Base-by-base conservation (phyloP, 2,329 filamentous ascomycete species). In the Cercospora zeina region DNA sequence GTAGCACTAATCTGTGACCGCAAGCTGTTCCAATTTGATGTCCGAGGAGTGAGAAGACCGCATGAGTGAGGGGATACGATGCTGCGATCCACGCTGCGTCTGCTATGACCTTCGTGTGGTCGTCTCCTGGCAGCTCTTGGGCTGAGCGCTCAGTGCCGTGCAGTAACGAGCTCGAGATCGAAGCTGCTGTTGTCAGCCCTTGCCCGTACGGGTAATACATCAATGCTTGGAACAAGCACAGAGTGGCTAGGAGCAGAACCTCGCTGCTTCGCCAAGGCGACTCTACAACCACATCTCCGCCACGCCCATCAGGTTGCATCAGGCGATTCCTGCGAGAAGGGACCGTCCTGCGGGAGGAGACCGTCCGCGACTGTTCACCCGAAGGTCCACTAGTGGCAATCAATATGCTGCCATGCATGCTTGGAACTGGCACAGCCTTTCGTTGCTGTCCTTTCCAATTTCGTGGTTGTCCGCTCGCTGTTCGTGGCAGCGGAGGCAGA, bases 41-140 rank as follows among this genome's bases (percentile, higher is more conserved):
- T 16, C 53, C 61, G 11, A 62, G 53, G 2, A 65, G 58, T 3
- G 61, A 45, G 42, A 63, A 63, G 0, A 58, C 58, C 11, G 61
- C 63, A 19, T 59, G 54, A 0, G 63, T 65, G 24, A 65, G 34
- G 9, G 63, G 45, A n/a, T 63, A 65, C 16, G 58, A 55, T 2
- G 63, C 63, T 10, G 63, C 54, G 37, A 65, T 61, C 63, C 63
- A 63, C 5, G 24, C 16, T 34, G 55, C 55, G 42, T 36, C 55
- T 2, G 42, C 55, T 30, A 27, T 50, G 30, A 31, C 16, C 6
- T 16, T 50, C 11, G 6, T 6, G 1, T 16, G 34, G 7, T 31
- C 54, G 6, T 14, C 10, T 19, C 8, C 31, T 33, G 42, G 11
- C 3, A 36, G 24, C 21, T 19, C 49, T 53, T 31, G 49, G n/a